Percentiles rank a stretch among this genome's conserved stretches.
Evolutionary conservation across 2,329 filamentous ascomycete species (phyloP).

Genomic region (Zymoseptoria pseudotritici): DNA sequence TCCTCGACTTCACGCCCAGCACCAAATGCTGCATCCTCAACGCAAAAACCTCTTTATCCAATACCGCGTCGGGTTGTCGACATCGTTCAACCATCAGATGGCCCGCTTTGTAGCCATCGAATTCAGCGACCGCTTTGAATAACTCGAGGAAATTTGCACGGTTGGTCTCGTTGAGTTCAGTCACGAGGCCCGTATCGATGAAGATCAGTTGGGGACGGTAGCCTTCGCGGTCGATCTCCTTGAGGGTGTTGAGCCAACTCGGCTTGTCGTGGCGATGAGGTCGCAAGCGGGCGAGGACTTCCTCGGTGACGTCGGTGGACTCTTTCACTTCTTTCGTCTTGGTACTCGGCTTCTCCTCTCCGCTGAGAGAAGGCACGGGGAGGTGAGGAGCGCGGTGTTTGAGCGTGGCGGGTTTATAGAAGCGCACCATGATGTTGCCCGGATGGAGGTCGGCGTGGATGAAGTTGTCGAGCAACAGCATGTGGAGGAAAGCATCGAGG

Average conservation of each 20-base stretch:
- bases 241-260: conserved; percentile 65
- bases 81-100: conserved; percentile 94
- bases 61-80: conserved; percentile 80
- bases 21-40: conserved; percentile 96
- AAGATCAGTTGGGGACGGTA: conserved; percentile 93
- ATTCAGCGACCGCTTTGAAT: conserved; percentile 92
- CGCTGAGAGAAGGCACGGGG: neutral
- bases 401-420: conserved; percentile 75
- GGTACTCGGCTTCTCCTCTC: conserved; percentile 8
- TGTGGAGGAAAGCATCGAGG: conserved; percentile 88
- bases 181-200: conserved; percentile 93
- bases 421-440: conserved; percentile 98
- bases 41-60: conserved; percentile 84
- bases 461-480: conserved; percentile 96
- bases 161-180: conserved; percentile 81
- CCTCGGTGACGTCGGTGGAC: conserved; percentile 72
- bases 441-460: conserved; percentile 94
- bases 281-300: conserved; percentile 71
- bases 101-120: conserved; percentile 91
- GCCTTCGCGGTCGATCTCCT: conserved; percentile 73
- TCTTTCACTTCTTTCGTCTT: conserved; percentile 34
- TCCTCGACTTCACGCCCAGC: conserved; percentile 79
- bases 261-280: conserved; percentile 60
- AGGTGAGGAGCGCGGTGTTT: conserved; percentile 41
- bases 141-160: conserved; percentile 87